Evolutionary conservation across 768 basidiomycete species (phyloP).

Genomic region (Russula emetica): DNA sequence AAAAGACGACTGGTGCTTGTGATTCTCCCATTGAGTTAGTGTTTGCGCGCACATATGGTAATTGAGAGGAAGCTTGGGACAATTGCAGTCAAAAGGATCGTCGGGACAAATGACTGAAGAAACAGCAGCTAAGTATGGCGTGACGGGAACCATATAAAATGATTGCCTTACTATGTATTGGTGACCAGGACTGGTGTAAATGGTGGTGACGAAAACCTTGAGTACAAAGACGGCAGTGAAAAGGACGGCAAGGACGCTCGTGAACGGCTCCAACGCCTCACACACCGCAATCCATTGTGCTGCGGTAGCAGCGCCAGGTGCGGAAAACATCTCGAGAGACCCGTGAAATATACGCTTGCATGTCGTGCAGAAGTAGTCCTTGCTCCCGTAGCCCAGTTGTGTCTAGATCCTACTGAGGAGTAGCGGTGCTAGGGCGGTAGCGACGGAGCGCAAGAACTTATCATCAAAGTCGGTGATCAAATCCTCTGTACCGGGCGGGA

Average conservation of each 20-base stretch:
- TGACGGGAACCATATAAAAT: neutral
- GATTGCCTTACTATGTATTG: conserved; percentile 60
- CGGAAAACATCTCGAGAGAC: conserved; percentile 38
- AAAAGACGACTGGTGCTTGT: conserved; percentile 72
- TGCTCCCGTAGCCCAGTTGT: conserved; percentile 37
- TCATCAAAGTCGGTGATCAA: conserved; percentile 32
- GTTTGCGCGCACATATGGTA: conserved; percentile 65
- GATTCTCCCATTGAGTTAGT: conserved; percentile 90
- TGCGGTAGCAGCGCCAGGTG: conserved; percentile 32
- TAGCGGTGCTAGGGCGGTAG: conserved; percentile 4
- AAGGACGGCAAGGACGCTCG: conserved; percentile 53
- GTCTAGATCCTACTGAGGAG: conserved; percentile 17
- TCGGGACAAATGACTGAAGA: conserved; percentile 70
- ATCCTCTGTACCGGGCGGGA: conserved; percentile 32
- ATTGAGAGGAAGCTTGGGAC: conserved; percentile 75
- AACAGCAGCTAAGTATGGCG: neutral
- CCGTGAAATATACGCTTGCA: conserved; percentile 36
- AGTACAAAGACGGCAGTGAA: conserved; percentile 80
- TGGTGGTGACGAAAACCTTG: conserved; percentile 83
- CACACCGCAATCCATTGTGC: conserved; percentile 39
- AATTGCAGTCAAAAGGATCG: conserved; percentile 72
- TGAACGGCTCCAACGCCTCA: conserved; percentile 33
- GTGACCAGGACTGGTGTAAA: conserved; percentile 86
- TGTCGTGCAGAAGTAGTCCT: conserved; percentile 40
- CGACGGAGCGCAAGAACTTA: conserved; percentile 19